Conservation (phyloP, 495 filamentous ascomycete genomes). For the Chlorociboria aeruginascens region DNA sequence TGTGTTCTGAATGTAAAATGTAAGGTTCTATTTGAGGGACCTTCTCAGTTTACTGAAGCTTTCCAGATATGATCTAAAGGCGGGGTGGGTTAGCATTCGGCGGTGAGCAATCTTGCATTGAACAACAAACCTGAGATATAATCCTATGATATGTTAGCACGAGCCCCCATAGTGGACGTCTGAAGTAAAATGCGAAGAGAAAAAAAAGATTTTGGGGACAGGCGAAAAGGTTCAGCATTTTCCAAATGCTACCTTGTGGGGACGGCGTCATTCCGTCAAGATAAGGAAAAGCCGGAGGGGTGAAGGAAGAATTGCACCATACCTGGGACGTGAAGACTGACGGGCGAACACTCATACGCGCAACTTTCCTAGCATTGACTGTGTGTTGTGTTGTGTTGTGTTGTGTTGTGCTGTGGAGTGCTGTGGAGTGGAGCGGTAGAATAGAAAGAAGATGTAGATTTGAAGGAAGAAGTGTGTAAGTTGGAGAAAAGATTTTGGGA, state of each 20-base stretch:
- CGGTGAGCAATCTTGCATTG: conserved; percentile 27
- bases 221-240: conserved; percentile 2
- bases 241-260: conserved; percentile 5
- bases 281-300: conserved; percentile 6
- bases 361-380: conserved; percentile 11
- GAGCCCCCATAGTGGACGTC: background rate
- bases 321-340: conserved; percentile 97
- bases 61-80: conserved; percentile 93
- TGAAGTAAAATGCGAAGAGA: background rate
- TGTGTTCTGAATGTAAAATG: conserved; percentile 24
- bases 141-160: conserved; percentile 46
- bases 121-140: conserved; percentile 74
- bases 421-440: conserved; percentile 5
- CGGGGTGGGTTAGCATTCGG: conserved; percentile 13
- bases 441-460: no score
- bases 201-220: conserved; percentile 2
- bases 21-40: conserved; percentile 16
- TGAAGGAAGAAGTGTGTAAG: no score
- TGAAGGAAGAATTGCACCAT: conserved; percentile 27
- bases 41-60: conserved; percentile 64
- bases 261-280: conserved; percentile 10
- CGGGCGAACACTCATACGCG: conserved; percentile 90
- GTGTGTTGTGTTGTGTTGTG: no score
- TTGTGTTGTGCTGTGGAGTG: no score
- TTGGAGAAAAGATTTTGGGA: no score